A percentile compares a stretch with the other conserved stretches of the same genome.
Conservation (phyloP, 345 rosid species). For the Kandelia obovata region DNA sequence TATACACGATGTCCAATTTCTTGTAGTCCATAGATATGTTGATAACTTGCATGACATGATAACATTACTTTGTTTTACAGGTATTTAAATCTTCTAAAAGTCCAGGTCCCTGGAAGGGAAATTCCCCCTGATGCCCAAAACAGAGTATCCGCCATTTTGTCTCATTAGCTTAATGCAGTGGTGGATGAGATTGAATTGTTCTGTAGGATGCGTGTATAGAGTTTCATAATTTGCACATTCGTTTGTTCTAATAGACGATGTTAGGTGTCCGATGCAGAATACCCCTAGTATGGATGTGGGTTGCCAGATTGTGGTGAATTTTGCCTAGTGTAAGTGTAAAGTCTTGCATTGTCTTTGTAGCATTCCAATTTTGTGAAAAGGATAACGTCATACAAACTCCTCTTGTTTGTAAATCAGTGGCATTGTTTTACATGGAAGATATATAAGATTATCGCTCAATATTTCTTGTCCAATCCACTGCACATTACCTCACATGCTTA, state of each 20-base stretch:
- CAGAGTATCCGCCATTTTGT: slow-evolving; percentile 58
- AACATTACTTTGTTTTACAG: slow-evolving; percentile 30
- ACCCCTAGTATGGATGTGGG: background rate
- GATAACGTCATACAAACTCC: too few relatives aligned
- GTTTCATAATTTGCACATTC: background rate
- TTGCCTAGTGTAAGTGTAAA: slow-evolving; percentile 7
- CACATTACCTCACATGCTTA: too few relatives aligned
- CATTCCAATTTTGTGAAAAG: too few relatives aligned
- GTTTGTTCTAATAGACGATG: background rate
- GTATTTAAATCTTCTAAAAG: slow-evolving; percentile 70
- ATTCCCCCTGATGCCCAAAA: slow-evolving; percentile 71
- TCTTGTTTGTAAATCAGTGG: too few relatives aligned
- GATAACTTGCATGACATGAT: background rate
- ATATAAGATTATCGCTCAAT: too few relatives aligned
- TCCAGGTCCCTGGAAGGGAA: slow-evolving; percentile 85
- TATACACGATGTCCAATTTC: background rate
- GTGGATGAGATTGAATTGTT: background rate
- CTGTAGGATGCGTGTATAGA: background rate
- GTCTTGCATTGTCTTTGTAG: background rate
- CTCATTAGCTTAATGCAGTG: slow-evolving; percentile 33
- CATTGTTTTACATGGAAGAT: too few relatives aligned
- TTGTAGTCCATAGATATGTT: background rate
- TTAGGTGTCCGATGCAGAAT: background rate
- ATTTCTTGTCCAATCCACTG: too few relatives aligned
- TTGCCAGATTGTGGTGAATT: slow-evolving; percentile 7